Base-by-base conservation (phyloP, 2,329 filamentous ascomycete genomes). In the Magnaporthales sp. region DNA sequence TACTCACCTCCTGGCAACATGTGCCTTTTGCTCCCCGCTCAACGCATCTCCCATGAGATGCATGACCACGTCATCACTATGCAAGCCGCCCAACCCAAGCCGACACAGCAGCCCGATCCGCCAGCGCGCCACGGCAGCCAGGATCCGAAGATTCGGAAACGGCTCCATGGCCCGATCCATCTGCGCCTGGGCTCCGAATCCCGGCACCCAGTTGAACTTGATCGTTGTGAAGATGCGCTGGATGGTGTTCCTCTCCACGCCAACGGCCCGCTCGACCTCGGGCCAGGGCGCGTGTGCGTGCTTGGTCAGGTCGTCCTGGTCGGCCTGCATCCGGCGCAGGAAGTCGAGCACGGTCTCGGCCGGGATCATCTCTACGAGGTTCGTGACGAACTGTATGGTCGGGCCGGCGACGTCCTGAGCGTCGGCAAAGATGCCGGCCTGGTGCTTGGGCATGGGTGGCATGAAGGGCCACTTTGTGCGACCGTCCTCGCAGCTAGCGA, bases 191-290 rank as follows among this genome's bases (percentile, higher is more conserved):
- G 66, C 54, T 4, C 68, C 68, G 27, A 70, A 54, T 1, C 69
- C 69, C 1, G 69, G 69, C 19, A 68, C 67, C 69, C 69, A 70
- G 56, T 68, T 70, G 66, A 68, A 69, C 13, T 66, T 58, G 46
- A 67, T 67, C 6, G 66, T 66, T 13, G 67, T 61, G 27, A 69
- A 63, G 22, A 70, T 46, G 13, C 68, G 66, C 4, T 65, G 62
- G 27, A 70, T 51, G 29, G 67, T 22, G 31, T 46, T 9, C 11
- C 30, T 54, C 2, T 29, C 66, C 9, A 27, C 7, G 5, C 62
- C 56, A 19, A 70, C 56, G n/a, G 66, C 64, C 2, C 7, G 22
- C 38, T 70, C 68, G 62, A 70, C 60, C 24, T 68, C 65, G 4
- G 62, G 67, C 26, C 68, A 31, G 19, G 69, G 69, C 3, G 69